Percentiles rank a stretch among this genome's conserved stretches.
phyloP scores from a whole-genome alignment of 2,329 filamentous ascomycete species.

The Diaporthe ampelina region DNA sequence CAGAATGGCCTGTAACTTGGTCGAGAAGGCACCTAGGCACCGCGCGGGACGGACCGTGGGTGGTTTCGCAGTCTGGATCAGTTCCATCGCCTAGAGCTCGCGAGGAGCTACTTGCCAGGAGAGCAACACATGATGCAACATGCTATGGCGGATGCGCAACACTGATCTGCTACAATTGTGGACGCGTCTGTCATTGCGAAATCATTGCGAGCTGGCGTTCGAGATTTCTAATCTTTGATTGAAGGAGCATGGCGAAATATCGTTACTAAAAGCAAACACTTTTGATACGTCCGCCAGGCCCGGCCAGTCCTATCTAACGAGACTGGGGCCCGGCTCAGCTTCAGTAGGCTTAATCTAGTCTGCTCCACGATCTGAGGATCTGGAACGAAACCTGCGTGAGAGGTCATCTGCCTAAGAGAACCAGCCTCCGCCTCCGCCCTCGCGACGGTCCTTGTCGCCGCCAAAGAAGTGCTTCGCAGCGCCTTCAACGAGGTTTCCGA shows the following conservation, averaged over 20 bases:
- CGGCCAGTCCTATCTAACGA: neutral
- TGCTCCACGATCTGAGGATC: neutral
- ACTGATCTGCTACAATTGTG: neutral
- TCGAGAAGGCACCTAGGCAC: neutral
- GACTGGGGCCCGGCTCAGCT: neutral
- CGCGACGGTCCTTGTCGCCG: slow-evolving; percentile 37
- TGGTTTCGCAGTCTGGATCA: neutral
- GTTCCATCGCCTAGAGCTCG: no score
- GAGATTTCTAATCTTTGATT: neutral
- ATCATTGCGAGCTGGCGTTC: neutral
- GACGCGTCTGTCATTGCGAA: neutral
- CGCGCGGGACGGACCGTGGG: neutral
- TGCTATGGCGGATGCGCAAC: neutral
- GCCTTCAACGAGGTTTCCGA: slow-evolving; percentile 22
- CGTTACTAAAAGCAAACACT: slow-evolving; percentile 9
- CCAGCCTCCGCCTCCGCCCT: slow-evolving; percentile 40
- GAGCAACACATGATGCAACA: no score
- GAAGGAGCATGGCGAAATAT: neutral
- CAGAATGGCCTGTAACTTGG: neutral
- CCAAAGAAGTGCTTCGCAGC: slow-evolving; percentile 32
- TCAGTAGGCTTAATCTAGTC: neutral
- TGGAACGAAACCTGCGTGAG: slow-evolving; percentile 20
- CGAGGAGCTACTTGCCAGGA: no score
- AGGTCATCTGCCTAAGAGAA: slow-evolving; percentile 36
- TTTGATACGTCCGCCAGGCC: neutral